Conservation (phyloP, 495 filamentous ascomycete genomes). For the Podospora fimiseda region DNA sequence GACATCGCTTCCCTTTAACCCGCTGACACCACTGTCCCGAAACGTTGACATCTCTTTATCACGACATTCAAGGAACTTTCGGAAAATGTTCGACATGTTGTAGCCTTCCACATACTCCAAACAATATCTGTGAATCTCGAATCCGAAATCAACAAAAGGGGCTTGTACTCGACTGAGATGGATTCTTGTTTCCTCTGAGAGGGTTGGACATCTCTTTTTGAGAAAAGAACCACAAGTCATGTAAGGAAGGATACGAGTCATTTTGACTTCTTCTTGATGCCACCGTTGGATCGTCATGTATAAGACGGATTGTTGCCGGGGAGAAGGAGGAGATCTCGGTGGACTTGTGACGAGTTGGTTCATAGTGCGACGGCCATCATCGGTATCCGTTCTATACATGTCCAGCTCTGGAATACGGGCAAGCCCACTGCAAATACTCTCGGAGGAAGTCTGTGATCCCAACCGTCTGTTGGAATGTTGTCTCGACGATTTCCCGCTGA, state of each 20-base stretch:
- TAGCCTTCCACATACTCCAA: constrained; percentile 10
- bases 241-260: neutral
- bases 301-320: neutral
- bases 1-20: constrained; percentile 3
- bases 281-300: neutral
- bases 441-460: neutral
- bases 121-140: constrained; percentile 14
- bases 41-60: neutral
- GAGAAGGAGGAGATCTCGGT: too few species aligned
- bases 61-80: too few species aligned
- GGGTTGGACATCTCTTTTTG: neutral
- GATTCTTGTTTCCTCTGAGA: neutral
- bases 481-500: neutral
- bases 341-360: too few species aligned
- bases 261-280: neutral
- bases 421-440: neutral
- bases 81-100: constrained; percentile 4
- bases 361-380: too few species aligned
- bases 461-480: neutral
- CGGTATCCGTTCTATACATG: too few species aligned
- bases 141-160: constrained; percentile 11
- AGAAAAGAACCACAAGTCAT: neutral
- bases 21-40: constrained; percentile 7
- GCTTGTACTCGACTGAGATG: constrained; percentile 3
- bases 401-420: neutral